Base-by-base conservation (phyloP, 2,329 filamentous ascomycete genomes). In the Aureobasidium mangrovei region DNA sequence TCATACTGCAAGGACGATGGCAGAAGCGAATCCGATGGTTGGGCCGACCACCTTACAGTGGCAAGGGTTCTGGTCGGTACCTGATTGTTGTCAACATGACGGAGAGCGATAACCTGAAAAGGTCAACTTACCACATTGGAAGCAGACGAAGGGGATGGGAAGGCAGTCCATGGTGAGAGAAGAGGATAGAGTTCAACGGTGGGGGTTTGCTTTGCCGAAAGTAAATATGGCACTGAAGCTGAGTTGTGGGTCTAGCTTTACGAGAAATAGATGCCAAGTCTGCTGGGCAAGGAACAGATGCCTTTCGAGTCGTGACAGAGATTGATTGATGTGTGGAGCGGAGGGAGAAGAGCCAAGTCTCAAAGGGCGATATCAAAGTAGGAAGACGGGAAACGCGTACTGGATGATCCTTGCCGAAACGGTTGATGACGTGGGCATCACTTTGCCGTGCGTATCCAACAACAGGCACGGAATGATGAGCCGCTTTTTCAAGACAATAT, bases 41-140 rank as follows among this genome's bases (percentile, higher is more conserved):
- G 67, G 67, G 8, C 67, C 67, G 6, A 70, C 67, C 7, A 70
- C 58, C 59, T 70, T 70, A 55, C 68, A 58, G 49, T 70, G 66
- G 59, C 67, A 70, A 24, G 67, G 67, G 44, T 69, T 69, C 53
- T 70, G 66, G 41, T 70, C 64, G 58, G 59, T 56, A 38, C 40
- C 24, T 43, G 29, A 0, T 24, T 27, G 24, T 40, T 18, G 35
- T 41, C 29, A 45, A 46, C 27, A 2, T 6, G 4, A 35, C 18
- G 2, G 26, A 7, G 10, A 7, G 29, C n/a, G 6, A 5, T 29
- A 26, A n/a, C 2, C n/a, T 24, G 26, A n/a, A n/a, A 26, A 26
- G 39, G n/a, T 48, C 56, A 54, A 58, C 35, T 62, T 67, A 29
- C 67, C 67, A 57, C 67, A 69, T 54, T 69, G 67, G 41, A 69